Base-by-base conservation (phyloP, 1,139 yeast species). In the Candida tetrigidarum region DNA sequence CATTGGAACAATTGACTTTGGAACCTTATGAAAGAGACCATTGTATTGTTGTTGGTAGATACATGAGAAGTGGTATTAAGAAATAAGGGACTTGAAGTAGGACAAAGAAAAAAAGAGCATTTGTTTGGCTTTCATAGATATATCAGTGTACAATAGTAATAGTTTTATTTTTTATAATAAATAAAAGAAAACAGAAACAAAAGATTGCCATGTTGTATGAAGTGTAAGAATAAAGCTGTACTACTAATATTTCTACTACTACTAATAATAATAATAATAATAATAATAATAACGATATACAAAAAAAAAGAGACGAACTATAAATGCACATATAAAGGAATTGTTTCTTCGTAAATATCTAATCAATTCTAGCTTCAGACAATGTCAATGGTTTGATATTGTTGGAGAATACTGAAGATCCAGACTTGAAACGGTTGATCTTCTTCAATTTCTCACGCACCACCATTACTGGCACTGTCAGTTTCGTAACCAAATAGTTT, bases 1-100 rank as follows among this genome's bases (percentile, higher is more conserved):
- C 99, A 56, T 79, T 92, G 67, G 99, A 93, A 77, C 99, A 93
- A 80, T 84, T 93, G 73, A 93, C 99, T 46, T 82, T 93, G 73
- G 99, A 93, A 80, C 98, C 98, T 72, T 92, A 92, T 76, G 98
- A 93, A 83, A 90, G 99, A 81, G 99, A 93, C 69, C 99, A 93
- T 37, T 92, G 98, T 86, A 87, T 93, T 65, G 98, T 93, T 60
- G 92, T 93, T 65, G 99, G 98, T 68, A 84, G 86, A 74, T 93
- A 93, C 80, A 78, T 86, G 81, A 88, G 99, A 84, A 84, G 95
- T 63, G 96, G 96, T 42, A 72, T 81, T 63, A 81, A 81, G 65
- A 74, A 74, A 63, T 74, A 69, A 16, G 33, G 14, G 8, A 14
- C 16, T 29, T 29, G 33, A 10, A 16, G n/a, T 14, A 29, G 10